These are phyloP conservation scores for Trametes sp. DNA, from an alignment of 1,284 basidiomycete species.

Conservation along the genomic window DNA sequence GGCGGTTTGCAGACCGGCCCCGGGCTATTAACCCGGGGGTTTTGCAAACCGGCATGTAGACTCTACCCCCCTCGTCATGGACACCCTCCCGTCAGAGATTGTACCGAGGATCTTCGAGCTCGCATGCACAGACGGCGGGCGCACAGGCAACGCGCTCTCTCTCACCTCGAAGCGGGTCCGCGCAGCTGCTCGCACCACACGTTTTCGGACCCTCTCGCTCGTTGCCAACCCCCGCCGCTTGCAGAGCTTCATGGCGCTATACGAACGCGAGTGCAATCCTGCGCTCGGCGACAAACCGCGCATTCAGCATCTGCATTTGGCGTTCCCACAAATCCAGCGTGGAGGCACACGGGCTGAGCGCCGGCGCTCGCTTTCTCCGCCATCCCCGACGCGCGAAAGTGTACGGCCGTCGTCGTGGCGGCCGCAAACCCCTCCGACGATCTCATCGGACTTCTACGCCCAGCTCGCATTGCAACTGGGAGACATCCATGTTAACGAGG, in stretches of 20 bases:
- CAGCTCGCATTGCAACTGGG: too few species aligned
- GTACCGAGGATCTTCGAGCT: constrained; percentile 9
- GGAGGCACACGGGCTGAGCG: neutral
- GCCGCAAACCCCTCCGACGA: too few species aligned
- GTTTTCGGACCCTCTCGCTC: constrained; percentile 7
- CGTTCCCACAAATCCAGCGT: neutral
- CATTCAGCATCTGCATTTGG: constrained; percentile 1
- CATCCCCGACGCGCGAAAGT: too few species aligned
- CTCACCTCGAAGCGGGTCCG: neutral
- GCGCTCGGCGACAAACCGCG: neutral
- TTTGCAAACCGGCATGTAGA: too few species aligned
- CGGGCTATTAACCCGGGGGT: too few species aligned
- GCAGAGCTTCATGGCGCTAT: neutral
- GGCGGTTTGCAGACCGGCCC: too few species aligned
- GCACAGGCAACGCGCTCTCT: constrained; percentile 4
- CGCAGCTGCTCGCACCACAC: neutral
- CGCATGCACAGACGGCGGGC: constrained; percentile 13
- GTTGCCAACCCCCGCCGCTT: constrained; percentile 1
- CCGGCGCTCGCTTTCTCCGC: neutral
- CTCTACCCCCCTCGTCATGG: too few species aligned
- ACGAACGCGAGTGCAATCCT: constrained; percentile 4
- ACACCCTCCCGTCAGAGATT: neutral
- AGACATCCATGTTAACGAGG: too few species aligned
- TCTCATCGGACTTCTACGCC: too few species aligned
- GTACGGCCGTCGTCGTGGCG: too few species aligned